Evolutionary conservation across 1,284 basidiomycete genomes (phyloP).

Genomic region (Austroboletus niveus): DNA sequence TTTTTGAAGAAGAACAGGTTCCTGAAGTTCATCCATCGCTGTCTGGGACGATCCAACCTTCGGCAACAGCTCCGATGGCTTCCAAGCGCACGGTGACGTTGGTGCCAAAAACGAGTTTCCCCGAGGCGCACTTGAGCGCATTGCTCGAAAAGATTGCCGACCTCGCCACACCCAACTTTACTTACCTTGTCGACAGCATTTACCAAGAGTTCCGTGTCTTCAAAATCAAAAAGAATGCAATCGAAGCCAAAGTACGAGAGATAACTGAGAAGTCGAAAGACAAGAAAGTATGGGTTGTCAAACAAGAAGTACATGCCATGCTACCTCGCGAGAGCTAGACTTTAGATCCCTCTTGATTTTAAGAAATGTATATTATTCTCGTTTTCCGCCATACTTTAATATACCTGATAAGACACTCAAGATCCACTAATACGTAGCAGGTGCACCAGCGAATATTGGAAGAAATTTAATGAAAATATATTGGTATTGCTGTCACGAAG

Average conservation of each 20-base stretch:
- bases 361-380: slow-evolving; percentile 1
- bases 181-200: slow-evolving; percentile 67
- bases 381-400: slow-evolving; percentile 8
- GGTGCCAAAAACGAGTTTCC: slow-evolving; percentile 61
- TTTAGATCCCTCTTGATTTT: slow-evolving; percentile 6
- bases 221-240: slow-evolving; percentile 77
- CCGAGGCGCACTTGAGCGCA: slow-evolving; percentile 57
- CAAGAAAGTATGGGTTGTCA: slow-evolving; percentile 69
- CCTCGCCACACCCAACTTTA: slow-evolving; percentile 57
- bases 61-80: slow-evolving; percentile 8
- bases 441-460: background rate
- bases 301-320: slow-evolving; percentile 38
- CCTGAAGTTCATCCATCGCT: slow-evolving; percentile 33
- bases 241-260: slow-evolving; percentile 76
- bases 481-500: slow-evolving; percentile 40
- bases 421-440: background rate
- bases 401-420: slow-evolving; percentile 3
- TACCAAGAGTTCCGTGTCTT: slow-evolving; percentile 62
- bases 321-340: background rate
- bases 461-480: background rate
- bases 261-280: slow-evolving; percentile 69
- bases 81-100: slow-evolving; percentile 38
- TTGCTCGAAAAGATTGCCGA: slow-evolving; percentile 57
- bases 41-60: slow-evolving; percentile 29
- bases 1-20: slow-evolving; percentile 36